Evolutionary conservation across 768 basidiomycete genomes (phyloP).

Genomic region (Leccinum truebloodii): DNA sequence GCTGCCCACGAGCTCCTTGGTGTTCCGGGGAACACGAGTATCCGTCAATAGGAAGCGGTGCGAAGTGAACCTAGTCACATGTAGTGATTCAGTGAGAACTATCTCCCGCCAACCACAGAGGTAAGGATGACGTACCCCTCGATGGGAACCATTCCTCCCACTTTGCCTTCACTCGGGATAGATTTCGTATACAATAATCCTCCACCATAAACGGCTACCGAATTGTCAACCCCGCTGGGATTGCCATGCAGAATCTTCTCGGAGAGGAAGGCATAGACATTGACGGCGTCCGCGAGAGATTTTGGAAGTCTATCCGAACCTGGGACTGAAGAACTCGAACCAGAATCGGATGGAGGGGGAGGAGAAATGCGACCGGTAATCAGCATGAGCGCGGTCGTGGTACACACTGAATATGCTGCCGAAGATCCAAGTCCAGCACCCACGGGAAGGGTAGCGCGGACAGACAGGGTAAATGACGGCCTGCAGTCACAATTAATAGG

Average conservation of each 20-base stretch:
- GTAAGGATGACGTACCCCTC: conserved; percentile 62
- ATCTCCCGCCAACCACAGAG: neutral
- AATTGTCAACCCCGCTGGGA: conserved; percentile 97
- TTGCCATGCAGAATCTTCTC: conserved; percentile 98
- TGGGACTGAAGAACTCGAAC: conserved; percentile 30
- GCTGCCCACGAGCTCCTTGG: conserved; percentile 91
- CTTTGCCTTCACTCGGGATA: conserved; percentile 53
- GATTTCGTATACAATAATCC: conserved; percentile 87
- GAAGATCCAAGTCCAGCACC: conserved; percentile 97
- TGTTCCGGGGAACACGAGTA: conserved; percentile 90
- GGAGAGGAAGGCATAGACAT: conserved; percentile 90
- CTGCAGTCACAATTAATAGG: conserved; percentile 38
- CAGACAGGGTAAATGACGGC: conserved; percentile 75
- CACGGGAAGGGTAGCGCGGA: conserved; percentile 88
- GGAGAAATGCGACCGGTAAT: conserved; percentile 66
- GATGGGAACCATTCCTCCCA: conserved; percentile 81
- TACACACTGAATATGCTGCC: conserved; percentile 90
- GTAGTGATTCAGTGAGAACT: conserved; percentile 8
- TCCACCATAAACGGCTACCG: conserved; percentile 89
- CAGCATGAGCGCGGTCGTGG: conserved; percentile 77
- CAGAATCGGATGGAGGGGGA: conserved; percentile 38
- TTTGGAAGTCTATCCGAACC: conserved; percentile 59
- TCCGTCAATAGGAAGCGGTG: conserved; percentile 90
- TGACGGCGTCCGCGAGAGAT: conserved; percentile 73
- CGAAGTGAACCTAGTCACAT: conserved; percentile 73